phyloP scores from a whole-genome alignment of 2,329 filamentous ascomycete genomes.

The Iodosphaeria phyllophila region DNA sequence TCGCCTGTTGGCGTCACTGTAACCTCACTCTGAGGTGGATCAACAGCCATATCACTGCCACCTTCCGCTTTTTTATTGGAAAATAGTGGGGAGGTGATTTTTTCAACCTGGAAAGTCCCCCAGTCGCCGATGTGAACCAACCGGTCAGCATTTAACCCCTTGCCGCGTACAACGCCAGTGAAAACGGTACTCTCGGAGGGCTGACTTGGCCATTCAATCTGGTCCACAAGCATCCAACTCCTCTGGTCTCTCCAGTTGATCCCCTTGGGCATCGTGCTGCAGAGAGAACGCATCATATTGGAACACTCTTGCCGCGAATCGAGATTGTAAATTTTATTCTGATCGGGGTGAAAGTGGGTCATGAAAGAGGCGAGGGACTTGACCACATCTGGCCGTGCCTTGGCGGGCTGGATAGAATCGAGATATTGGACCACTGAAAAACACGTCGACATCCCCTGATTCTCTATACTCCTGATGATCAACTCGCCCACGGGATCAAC shows the following conservation, averaged over 20 bases:
- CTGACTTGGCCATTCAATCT: constrained; percentile 50
- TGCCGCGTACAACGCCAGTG: constrained; percentile 73
- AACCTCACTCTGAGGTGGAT: constrained; percentile 33
- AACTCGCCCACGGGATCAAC: constrained; percentile 73
- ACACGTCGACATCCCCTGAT: constrained; percentile 88
- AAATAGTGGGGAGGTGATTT: constrained; percentile 63
- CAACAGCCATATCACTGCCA: constrained; percentile 49
- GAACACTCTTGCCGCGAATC: constrained; percentile 80
- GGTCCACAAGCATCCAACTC: constrained; percentile 86
- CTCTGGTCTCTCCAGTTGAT: constrained; percentile 90
- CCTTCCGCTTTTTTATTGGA: constrained; percentile 36
- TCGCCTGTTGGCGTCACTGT: constrained; percentile 60
- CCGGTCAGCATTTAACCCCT: constrained; percentile 73
- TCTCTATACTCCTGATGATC: constrained; percentile 72
- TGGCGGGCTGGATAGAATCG: constrained; percentile 59
- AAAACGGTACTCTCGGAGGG: constrained; percentile 48
- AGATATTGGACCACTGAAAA: constrained; percentile 69
- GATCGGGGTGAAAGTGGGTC: constrained; percentile 80
- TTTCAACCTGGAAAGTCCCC: constrained; percentile 84
- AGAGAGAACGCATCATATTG: constrained; percentile 78
- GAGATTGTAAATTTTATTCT: constrained; percentile 79
- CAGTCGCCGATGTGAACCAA: constrained; percentile 83
- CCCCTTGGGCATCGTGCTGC: constrained; percentile 81
- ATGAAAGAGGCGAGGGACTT: constrained; percentile 82
- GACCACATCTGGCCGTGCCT: constrained; percentile 58